A percentile compares a stretch with the other conserved stretches of the same genome.
Conservation (phyloP, 345 rosid species). For the Clarkia xantiana region DNA sequence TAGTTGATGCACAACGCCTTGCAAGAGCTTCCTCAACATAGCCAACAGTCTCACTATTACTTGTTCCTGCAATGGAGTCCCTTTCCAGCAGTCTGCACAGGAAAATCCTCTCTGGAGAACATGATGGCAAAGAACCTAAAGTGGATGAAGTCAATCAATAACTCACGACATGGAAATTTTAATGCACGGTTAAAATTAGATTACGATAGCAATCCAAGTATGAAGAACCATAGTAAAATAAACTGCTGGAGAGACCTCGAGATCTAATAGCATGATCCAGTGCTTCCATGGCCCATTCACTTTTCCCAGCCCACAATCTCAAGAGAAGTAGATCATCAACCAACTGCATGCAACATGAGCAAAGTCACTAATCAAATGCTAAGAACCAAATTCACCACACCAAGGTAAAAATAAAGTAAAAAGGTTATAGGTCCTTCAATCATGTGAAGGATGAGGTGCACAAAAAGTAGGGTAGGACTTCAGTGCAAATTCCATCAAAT, state of each 20-base stretch:
- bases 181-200: background rate
- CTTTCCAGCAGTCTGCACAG: conserved; percentile 61
- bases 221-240: too few relatives aligned
- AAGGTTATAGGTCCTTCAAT: background rate
- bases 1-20: conserved; percentile 44
- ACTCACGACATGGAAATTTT: too few relatives aligned
- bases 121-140: conserved; percentile 59
- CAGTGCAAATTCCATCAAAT: background rate
- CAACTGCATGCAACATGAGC: conserved; percentile 36
- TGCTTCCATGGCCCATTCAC: conserved; percentile 21
- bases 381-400: too few relatives aligned
- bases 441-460: background rate
- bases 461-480: conserved; percentile 1
- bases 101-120: conserved; percentile 60
- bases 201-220: background rate
- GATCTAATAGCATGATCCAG: conserved; percentile 30
- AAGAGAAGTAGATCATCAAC: conserved; percentile 73
- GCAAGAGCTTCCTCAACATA: conserved; percentile 53
- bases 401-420: background rate
- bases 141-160: conserved; percentile 13
- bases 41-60: conserved; percentile 25
- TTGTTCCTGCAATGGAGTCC: conserved; percentile 34
- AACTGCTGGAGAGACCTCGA: conserved; percentile 29
- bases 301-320: conserved; percentile 59
- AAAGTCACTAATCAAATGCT: too few relatives aligned